Evolutionary conservation across 768 basidiomycete genomes (phyloP).

Genomic region (Leccinum imitatum): DNA sequence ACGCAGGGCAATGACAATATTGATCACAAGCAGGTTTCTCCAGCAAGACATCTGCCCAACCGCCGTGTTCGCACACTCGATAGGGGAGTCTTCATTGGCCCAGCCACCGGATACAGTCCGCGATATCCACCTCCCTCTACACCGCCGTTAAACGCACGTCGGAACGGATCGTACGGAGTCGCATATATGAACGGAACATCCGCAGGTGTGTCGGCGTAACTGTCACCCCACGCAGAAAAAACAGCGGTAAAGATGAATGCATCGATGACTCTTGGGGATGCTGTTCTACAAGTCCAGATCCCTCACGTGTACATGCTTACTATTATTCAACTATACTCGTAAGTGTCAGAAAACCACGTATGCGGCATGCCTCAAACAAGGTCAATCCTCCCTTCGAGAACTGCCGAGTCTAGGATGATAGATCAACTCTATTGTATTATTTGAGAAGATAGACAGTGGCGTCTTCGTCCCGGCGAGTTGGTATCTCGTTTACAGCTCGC

Average conservation of each 20-base stretch:
- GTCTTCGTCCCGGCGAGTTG: too few relatives aligned
- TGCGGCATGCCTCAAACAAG: too few relatives aligned
- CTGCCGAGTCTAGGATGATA: neutral
- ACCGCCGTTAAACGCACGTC: conserved; percentile 13
- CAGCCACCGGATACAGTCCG: conserved; percentile 11
- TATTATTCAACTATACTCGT: too few relatives aligned
- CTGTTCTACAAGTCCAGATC: neutral
- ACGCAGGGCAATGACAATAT: neutral
- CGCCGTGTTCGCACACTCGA: conserved; percentile 12
- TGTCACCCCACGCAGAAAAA: neutral
- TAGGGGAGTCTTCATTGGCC: conserved; percentile 3
- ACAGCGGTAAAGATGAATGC: neutral
- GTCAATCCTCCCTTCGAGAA: neutral
- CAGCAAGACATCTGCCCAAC: conserved; percentile 18
- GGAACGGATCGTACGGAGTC: conserved; percentile 24
- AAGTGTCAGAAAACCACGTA: too few relatives aligned
- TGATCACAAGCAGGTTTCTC: conserved; percentile 15
- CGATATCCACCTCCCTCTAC: neutral
- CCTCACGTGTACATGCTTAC: too few relatives aligned
- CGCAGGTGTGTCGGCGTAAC: neutral
- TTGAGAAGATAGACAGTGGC: too few relatives aligned
- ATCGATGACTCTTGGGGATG: too few relatives aligned
- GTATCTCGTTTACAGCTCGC: too few relatives aligned
- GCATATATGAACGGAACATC: conserved; percentile 4
- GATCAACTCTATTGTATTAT: too few relatives aligned